phyloP scores from a whole-genome alignment of 495 filamentous ascomycete species.

The Aspergillus mulundensis region DNA sequence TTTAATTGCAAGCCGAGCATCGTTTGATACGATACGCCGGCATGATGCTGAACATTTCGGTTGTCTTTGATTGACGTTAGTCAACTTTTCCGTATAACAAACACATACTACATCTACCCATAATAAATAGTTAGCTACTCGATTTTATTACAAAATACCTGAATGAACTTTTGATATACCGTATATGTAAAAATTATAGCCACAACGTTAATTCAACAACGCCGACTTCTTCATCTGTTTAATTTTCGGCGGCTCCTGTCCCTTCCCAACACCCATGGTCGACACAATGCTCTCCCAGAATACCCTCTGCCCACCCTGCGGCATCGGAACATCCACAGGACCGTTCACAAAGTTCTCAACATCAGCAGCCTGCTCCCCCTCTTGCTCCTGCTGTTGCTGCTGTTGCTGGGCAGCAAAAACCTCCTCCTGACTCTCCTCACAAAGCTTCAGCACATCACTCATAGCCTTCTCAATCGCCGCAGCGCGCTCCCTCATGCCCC shows the following conservation, averaged over 20 bases:
- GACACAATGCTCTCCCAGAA: slow-evolving; percentile 39
- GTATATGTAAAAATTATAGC: too few species aligned
- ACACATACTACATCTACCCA: not conserved
- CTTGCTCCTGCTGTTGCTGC: slow-evolving; percentile 15
- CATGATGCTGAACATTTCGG: slow-evolving; percentile 2
- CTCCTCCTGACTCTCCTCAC: slow-evolving; percentile 58
- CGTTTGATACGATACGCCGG: slow-evolving; percentile 8
- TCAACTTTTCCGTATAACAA: not conserved
- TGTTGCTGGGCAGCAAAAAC: slow-evolving; percentile 50
- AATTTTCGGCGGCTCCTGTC: slow-evolving; percentile 38
- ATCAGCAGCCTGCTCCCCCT: slow-evolving; percentile 7
- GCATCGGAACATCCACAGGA: slow-evolving; percentile 23
- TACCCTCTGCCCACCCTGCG: slow-evolving; percentile 34
- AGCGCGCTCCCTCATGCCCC: slow-evolving; percentile 84
- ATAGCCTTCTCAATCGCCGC: slow-evolving; percentile 68
- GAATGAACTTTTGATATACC: not conserved
- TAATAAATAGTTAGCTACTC: not conserved
- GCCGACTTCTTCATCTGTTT: slow-evolving; percentile 51
- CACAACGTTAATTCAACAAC: slow-evolving; percentile 43
- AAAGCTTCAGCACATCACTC: slow-evolving; percentile 66
- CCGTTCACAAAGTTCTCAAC: not conserved
- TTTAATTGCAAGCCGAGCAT: slow-evolving; percentile 1
- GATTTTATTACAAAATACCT: not conserved
- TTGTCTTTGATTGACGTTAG: not conserved
- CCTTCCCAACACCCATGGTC: slow-evolving; percentile 19